A percentile compares a stretch with the other conserved stretches of the same genome.
Conservation (phyloP, 2,329 filamentous ascomycete genomes). For the Colletotrichum salicis region DNA sequence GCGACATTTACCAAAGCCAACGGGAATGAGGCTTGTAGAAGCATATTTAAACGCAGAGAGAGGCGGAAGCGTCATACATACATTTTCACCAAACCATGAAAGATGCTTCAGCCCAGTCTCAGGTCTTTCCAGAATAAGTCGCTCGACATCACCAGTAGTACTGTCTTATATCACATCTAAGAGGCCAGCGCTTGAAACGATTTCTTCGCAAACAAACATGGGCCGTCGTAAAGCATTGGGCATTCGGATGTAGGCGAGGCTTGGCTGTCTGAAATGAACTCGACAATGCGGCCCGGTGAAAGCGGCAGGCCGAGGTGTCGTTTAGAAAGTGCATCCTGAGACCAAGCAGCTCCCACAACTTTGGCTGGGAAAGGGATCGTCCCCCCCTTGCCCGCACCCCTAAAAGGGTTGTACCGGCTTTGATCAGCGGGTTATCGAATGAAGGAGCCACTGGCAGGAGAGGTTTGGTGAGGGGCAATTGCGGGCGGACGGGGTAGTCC, state of each 20-base stretch:
- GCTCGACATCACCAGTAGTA: too few species aligned
- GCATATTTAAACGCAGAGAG: neutral
- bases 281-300: conserved; percentile 1
- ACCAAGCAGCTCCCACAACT: neutral
- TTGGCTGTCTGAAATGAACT: conserved; percentile 8
- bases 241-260: neutral
- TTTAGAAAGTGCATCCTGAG: conserved; percentile 2
- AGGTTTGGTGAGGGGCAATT: conserved; percentile 32
- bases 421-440: conserved; percentile 29
- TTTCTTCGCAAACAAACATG: neutral
- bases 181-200: neutral
- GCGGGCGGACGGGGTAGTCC: conserved; percentile 32
- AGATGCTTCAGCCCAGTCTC: neutral
- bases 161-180: neutral
- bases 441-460: conserved; percentile 25
- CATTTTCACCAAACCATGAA: neutral
- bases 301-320: neutral
- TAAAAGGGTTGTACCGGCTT: conserved; percentile 9
- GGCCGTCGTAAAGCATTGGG: neutral
- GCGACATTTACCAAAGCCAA: neutral
- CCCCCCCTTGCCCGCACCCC: conserved; percentile 5
- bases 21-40: neutral
- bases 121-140: neutral
- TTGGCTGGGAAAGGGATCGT: conserved; percentile 22
- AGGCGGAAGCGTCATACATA: too few species aligned